Percentiles rank a stretch among this genome's conserved stretches.
Evolutionary conservation across 1,284 basidiomycete genomes (phyloP).

Genomic region (Cryptococcus sp.): DNA sequence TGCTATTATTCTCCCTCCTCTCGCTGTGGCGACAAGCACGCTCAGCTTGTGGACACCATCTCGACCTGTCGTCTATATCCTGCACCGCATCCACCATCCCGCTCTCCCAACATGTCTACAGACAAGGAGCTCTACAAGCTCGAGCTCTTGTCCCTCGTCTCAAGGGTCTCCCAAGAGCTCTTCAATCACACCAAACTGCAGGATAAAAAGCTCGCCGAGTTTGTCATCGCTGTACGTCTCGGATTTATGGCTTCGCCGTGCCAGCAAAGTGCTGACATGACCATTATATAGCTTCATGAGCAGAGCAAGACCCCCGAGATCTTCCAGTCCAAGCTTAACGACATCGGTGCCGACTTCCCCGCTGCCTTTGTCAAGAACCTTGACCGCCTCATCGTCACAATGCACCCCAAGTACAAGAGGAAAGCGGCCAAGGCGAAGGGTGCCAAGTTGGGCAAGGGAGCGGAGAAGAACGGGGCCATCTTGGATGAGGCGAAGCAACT

Average conservation of each 20-base stretch:
- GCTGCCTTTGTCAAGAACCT: slow-evolving; percentile 87
- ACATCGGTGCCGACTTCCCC: slow-evolving; percentile 80
- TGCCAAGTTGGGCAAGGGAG: slow-evolving; percentile 22
- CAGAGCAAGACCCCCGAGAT: slow-evolving; percentile 59
- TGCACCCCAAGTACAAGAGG: slow-evolving; percentile 97
- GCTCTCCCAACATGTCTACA: slow-evolving; percentile 52
- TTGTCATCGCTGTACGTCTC: slow-evolving; percentile 66
- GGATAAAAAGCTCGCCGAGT: slow-evolving; percentile 92
- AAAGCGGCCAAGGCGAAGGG: slow-evolving; percentile 54
- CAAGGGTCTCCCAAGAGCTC: slow-evolving; percentile 84
- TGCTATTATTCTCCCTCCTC: too few relatives aligned
- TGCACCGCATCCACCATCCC: slow-evolving; percentile 2
- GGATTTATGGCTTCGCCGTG: neutral
- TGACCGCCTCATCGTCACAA: slow-evolving; percentile 86
- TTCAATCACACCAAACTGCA: slow-evolving; percentile 73
- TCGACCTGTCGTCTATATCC: neutral
- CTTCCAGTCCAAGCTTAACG: slow-evolving; percentile 79
- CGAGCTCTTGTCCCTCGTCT: slow-evolving; percentile 82
- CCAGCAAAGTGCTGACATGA: slow-evolving; percentile 8
- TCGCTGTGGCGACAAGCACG: too few relatives aligned
- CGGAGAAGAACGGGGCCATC: slow-evolving; percentile 46
- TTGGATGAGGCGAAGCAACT: slow-evolving; percentile 63
- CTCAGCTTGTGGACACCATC: too few relatives aligned
- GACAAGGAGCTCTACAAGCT: slow-evolving; percentile 82
- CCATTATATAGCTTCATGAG: slow-evolving; percentile 63